Evolutionary conservation across 345 rosid genomes (phyloP).

Genomic region (Laguncularia racemosa): DNA sequence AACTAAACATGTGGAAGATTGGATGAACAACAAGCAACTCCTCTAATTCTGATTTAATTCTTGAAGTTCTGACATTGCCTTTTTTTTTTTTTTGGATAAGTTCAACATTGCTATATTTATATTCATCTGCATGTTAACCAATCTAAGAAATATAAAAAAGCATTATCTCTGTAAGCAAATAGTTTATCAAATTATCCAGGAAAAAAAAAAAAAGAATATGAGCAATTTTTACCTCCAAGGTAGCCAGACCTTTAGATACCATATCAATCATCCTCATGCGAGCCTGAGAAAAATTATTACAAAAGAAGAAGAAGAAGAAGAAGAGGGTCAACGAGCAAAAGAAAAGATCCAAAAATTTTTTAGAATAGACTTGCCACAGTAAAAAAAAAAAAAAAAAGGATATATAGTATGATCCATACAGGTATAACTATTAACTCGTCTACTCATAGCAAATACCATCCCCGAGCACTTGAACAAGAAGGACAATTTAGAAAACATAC

Average conservation of each 20-base stretch:
- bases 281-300: slow-evolving; percentile 30
- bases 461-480: not conserved
- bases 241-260: slow-evolving; percentile 81
- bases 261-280: slow-evolving; percentile 84
- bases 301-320: slow-evolving; percentile 2
- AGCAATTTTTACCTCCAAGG: slow-evolving; percentile 57
- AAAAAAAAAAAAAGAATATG: not conserved
- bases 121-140: too few species aligned
- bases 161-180: not conserved
- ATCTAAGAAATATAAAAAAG: not conserved
- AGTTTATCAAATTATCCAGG: not conserved
- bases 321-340: not conserved
- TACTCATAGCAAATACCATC: not conserved
- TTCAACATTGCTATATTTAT: too few species aligned
- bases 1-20: too few species aligned
- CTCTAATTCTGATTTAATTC: not conserved
- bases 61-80: too few species aligned
- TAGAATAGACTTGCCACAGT: too few species aligned
- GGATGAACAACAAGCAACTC: too few species aligned
- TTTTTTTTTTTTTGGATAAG: too few species aligned
- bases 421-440: not conserved
- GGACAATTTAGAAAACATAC: slow-evolving; percentile 19
- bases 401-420: too few species aligned
- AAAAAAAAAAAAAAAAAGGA: too few species aligned
- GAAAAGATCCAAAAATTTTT: not conserved